phyloP scores from a whole-genome alignment of 2,329 filamentous ascomycete species.

The Ophiostoma ulmi region DNA sequence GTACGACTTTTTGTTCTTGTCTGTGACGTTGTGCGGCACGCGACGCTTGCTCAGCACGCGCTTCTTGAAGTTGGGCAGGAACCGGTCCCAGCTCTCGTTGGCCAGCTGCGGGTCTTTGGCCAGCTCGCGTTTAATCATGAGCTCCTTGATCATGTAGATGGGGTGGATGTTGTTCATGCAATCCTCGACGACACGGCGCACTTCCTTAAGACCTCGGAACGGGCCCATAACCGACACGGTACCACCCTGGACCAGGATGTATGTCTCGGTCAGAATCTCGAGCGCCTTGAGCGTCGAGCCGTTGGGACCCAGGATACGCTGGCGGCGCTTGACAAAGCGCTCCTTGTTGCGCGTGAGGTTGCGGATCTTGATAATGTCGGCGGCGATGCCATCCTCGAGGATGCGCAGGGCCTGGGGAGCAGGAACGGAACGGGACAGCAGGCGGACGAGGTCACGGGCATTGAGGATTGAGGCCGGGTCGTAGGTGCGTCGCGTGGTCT shows the following conservation, averaged over 20 bases:
- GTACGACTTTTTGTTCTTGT: constrained; percentile 92
- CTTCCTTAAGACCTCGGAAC: constrained; percentile 89
- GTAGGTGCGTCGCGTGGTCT: constrained; percentile 85
- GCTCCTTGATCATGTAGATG: constrained; percentile 71
- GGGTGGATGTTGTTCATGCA: constrained; percentile 97
- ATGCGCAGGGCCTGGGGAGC: constrained; percentile 92
- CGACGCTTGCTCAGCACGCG: constrained; percentile 78
- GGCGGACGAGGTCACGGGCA: constrained; percentile 87
- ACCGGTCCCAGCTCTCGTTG: constrained; percentile 90
- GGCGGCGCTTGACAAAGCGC: constrained; percentile 87
- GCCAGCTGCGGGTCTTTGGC: constrained; percentile 76
- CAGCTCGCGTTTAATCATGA: constrained; percentile 79
- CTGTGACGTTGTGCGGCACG: constrained; percentile 76
- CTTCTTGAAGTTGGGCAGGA: constrained; percentile 96
- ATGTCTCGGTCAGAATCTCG: constrained; percentile 83
- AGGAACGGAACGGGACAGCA: constrained; percentile 85
- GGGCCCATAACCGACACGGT: constrained; percentile 86
- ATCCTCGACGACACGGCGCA: constrained; percentile 83
- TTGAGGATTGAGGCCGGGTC: constrained; percentile 92
- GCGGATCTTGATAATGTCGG: constrained; percentile 94
- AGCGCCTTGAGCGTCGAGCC: constrained; percentile 91
- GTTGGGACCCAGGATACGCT: constrained; percentile 85
- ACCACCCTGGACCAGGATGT: constrained; percentile 94
- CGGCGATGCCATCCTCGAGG: constrained; percentile 70
- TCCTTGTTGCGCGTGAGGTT: constrained; percentile 90